Evolutionary conservation across 257 asterid species (phyloP), one percentile per base, ranked within the genome.

Genomic region (Pogostemon cablin): DNA sequence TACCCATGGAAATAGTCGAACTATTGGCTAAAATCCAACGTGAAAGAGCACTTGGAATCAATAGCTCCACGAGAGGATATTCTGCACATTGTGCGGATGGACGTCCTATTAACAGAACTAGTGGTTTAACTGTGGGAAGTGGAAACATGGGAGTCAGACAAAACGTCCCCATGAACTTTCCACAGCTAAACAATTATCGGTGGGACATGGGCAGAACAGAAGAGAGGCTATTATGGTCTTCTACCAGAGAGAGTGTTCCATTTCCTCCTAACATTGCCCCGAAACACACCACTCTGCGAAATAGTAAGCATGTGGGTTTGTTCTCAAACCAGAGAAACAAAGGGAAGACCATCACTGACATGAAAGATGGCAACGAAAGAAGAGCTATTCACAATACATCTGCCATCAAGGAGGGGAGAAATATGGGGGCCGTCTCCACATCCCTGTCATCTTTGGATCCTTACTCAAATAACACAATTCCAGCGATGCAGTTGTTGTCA

Each of bases 1-100:
- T 89, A 39, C 96, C 96, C 0, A 91, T 91, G 96, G 99, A 89
- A 54, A 85, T 95, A 58, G 98, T 89, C 7, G 96, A 89, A 59
- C 77, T 89, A 4, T 71, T 91, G 84, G 98, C 96, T 54, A 76
- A 65, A 81, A 83, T 87, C 50, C 92, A 84, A 69, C 87, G 73
- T 7, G 98, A 93, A 73, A 75, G 91, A 73, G 84, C 81, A 25
- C 83, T 80, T 58, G 77, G 77, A 52, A 69, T 77, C 42, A 62
- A 65, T 44, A 74, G 48, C 68, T 48, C 75, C 41, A 4, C 47
- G 5, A 46, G 72, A 77, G 78, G 78, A 48, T 76, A 66, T 48
- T 56, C 79, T 52, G 56, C 82, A 15, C 69, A 65, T 60, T 72
- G 70, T 57, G 69, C 72, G 48, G 81, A 72, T n/a, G 74, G 67